Percentiles rank a stretch among this genome's conserved stretches.
Evolutionary conservation across 2,329 filamentous ascomycete genomes (phyloP).

Genomic region (Byssochlamys sp.): DNA sequence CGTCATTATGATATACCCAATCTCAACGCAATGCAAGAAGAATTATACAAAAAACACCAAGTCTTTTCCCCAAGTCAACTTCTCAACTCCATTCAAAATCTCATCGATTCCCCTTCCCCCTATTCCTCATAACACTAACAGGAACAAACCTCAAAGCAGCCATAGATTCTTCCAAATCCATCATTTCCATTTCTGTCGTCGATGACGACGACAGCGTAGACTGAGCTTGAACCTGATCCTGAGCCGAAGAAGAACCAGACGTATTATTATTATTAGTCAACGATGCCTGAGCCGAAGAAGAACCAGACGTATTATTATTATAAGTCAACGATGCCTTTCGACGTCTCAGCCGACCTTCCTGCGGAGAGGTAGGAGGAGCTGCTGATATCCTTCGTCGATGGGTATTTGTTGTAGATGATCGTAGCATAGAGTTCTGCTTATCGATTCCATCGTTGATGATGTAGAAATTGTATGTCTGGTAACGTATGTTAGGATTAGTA

Average conservation of each 20-base stretch:
- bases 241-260: not conserved
- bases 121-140: slow-evolving; percentile 28
- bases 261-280: slow-evolving; percentile 13
- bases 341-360: slow-evolving; percentile 25
- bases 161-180: slow-evolving; percentile 34
- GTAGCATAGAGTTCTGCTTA: slow-evolving; percentile 66
- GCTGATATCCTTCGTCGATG: slow-evolving; percentile 27
- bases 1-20: too few species aligned
- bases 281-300: slow-evolving; percentile 4
- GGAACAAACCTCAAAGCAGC: slow-evolving; percentile 38
- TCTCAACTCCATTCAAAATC: not conserved
- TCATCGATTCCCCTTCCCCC: slow-evolving; percentile 9
- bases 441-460: slow-evolving; percentile 87
- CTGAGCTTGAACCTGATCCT: too few species aligned
- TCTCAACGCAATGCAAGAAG: too few species aligned
- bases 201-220: not conserved
- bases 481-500: not conserved
- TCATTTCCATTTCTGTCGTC: slow-evolving; percentile 22
- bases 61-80: too few species aligned
- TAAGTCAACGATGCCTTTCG: slow-evolving; percentile 21
- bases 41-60: too few species aligned
- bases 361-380: slow-evolving; percentile 13
- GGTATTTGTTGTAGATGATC: slow-evolving; percentile 23
- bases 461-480: slow-evolving; percentile 69
- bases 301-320: not conserved